Conservation (phyloP, 106 monocot genomes). For the Narthecium ossifragum region DNA sequence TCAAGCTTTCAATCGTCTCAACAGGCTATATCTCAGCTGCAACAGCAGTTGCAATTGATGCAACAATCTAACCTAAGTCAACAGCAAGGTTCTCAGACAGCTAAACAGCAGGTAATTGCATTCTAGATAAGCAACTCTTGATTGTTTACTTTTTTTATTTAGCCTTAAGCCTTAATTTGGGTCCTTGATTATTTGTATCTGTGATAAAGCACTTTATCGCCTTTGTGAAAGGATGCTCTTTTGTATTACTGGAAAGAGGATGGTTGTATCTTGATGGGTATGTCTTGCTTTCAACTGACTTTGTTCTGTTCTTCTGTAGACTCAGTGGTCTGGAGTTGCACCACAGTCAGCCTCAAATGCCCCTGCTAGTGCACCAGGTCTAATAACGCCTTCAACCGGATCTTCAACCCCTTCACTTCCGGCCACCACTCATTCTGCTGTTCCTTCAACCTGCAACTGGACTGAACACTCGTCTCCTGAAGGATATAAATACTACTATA, state of each 20-base stretch:
- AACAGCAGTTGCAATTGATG: conserved; percentile 82
- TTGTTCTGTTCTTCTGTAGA: conserved; percentile 13
- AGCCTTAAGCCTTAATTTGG: too few species aligned
- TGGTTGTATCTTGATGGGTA: too few species aligned
- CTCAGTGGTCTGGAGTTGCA: conserved; percentile 33
- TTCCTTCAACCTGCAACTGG: conserved; percentile 77
- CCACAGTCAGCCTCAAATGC: conserved; percentile 24
- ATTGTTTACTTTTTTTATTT: too few species aligned
- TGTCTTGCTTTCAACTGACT: not conserved
- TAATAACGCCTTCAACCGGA: conserved; percentile 25
- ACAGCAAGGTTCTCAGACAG: conserved; percentile 47
- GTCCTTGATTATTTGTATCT: too few species aligned
- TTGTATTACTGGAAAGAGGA: too few species aligned
- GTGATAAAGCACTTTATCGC: not conserved
- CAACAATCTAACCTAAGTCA: conserved; percentile 58
- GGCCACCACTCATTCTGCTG: conserved; percentile 10
- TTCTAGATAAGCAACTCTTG: too few species aligned
- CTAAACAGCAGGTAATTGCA: conserved; percentile 64
- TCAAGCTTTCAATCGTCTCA: conserved; percentile 88
- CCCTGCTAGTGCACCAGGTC: conserved; percentile 29
- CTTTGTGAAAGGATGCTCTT: too few species aligned
- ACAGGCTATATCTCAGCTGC: conserved; percentile 74
- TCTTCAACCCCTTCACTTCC: conserved; percentile 27
- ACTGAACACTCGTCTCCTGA: conserved; percentile 97
- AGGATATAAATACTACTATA: conserved; percentile 97